Evolutionary conservation across 139 green algal genomes (phyloP).

Genomic region (Picochlorum sp.): DNA sequence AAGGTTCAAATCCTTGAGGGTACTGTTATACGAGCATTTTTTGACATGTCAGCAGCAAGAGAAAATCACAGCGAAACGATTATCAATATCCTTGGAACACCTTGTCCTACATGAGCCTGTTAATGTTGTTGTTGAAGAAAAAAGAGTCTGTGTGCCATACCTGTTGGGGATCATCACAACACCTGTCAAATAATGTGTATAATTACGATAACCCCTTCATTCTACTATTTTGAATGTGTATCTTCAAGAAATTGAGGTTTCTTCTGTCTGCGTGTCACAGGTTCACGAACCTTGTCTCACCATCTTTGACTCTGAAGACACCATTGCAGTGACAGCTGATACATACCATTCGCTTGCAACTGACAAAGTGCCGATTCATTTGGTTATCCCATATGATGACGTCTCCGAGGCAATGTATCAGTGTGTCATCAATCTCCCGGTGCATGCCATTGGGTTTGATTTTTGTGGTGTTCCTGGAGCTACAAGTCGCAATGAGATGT

Average conservation of each 20-base stretch:
- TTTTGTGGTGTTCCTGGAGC: conserved; percentile 62
- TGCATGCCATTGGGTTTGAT: conserved; percentile 62
- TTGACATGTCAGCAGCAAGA: too few species aligned
- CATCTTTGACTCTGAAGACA: conserved; percentile 17
- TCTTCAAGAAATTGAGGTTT: conserved; percentile 1
- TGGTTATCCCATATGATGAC: conserved; percentile 69
- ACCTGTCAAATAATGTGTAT: too few species aligned
- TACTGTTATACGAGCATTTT: not conserved
- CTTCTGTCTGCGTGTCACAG: conserved; percentile 36
- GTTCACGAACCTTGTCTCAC: conserved; percentile 75
- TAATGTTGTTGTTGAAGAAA: not conserved
- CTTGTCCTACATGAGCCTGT: too few species aligned
- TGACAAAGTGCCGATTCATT: conserved; percentile 50
- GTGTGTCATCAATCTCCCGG: conserved; percentile 58
- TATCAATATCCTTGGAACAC: too few species aligned
- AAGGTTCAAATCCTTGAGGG: conserved; percentile 4
- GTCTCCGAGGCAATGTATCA: conserved; percentile 49
- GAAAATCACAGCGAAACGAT: too few species aligned
- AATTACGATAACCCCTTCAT: too few species aligned
- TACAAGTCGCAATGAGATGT: conserved; percentile 35
- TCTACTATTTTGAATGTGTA: not conserved
- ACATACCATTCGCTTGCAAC: conserved; percentile 47
- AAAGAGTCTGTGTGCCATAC: not conserved
- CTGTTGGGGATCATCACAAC: not conserved
- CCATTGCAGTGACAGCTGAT: conserved; percentile 32